Percentiles rank a stretch among this genome's conserved stretches.
These are phyloP conservation scores for Fusarium sp. DNA, from an alignment of 2,329 filamentous ascomycete species.

Conservation along the genomic window DNA sequence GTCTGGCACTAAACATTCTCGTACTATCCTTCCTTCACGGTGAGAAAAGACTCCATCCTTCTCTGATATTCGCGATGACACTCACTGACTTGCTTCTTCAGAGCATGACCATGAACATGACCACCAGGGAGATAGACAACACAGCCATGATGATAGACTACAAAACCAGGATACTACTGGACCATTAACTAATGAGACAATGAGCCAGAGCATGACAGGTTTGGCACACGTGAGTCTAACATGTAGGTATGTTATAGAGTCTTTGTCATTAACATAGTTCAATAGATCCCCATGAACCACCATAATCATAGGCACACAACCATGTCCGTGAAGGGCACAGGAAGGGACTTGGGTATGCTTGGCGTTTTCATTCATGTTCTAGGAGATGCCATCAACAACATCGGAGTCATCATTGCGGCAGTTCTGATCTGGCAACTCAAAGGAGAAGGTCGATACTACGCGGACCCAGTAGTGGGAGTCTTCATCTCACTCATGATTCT, in stretches of 20 bases:
- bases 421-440: constrained; percentile 72
- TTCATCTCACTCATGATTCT: constrained; percentile 79
- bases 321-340: constrained; percentile 42
- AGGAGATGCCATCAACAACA: constrained; percentile 78
- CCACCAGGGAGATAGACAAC: constrained; percentile 43
- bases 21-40: constrained; percentile 72
- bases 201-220: constrained; percentile 21
- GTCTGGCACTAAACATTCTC: constrained; percentile 72
- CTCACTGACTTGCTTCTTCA: constrained; percentile 9
- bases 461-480: constrained; percentile 73
- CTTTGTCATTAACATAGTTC: constrained; percentile 15
- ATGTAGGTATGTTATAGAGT: not conserved
- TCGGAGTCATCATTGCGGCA: constrained; percentile 76
- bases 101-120: constrained; percentile 51
- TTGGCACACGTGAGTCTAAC: constrained; percentile 25
- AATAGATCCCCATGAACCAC: constrained; percentile 46
- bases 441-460: constrained; percentile 69
- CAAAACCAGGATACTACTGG: constrained; percentile 9
- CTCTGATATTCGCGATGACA: not conserved
- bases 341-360: constrained; percentile 73
- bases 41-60: constrained; percentile 40
- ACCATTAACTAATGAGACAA: constrained; percentile 3
- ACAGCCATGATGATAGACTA: not conserved
- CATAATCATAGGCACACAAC: constrained; percentile 59
- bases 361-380: constrained; percentile 75